Percentiles rank a stretch among this genome's conserved stretches.
These are phyloP conservation scores for Ganoderma resinaceum DNA, from an alignment of 1,284 basidiomycete genomes.

Conservation along the genomic window DNA sequence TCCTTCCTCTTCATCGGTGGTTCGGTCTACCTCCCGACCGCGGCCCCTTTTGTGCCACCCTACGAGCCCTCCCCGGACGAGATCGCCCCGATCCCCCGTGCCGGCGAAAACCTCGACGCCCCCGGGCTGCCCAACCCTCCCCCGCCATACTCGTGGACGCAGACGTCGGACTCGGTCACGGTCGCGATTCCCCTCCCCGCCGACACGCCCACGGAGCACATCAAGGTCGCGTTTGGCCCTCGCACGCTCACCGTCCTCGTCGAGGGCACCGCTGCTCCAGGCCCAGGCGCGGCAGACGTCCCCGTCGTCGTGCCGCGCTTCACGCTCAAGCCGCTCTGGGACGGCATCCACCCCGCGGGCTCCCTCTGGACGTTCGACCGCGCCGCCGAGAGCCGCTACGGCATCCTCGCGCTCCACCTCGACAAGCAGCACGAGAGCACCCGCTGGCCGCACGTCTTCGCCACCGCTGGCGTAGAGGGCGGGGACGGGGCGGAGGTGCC, in stretches of 20 bases:
- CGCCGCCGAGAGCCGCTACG: slow-evolving; percentile 68
- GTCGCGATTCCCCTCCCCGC: slow-evolving; percentile 84
- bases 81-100: slow-evolving; percentile 69
- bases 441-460: slow-evolving; percentile 88
- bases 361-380: slow-evolving; percentile 92
- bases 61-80: slow-evolving; percentile 71
- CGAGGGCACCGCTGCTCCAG: slow-evolving; percentile 38
- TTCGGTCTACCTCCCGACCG: slow-evolving; percentile 55
- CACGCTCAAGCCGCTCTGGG: slow-evolving; percentile 76
- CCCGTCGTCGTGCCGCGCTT: slow-evolving; percentile 61
- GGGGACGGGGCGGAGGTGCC: slow-evolving; percentile 76
- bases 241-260: slow-evolving; percentile 73
- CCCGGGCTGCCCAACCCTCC: slow-evolving; percentile 47
- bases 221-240: slow-evolving; percentile 72
- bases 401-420: slow-evolving; percentile 82
- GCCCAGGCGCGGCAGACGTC: slow-evolving; percentile 2
- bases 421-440: slow-evolving; percentile 84
- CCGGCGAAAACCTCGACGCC: slow-evolving; percentile 59
- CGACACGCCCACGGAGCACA: slow-evolving; percentile 64
- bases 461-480: slow-evolving; percentile 30
- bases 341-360: slow-evolving; percentile 68
- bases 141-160: slow-evolving; percentile 91
- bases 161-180: slow-evolving; percentile 83
- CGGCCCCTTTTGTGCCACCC: slow-evolving; percentile 39
- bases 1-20: slow-evolving; percentile 66